These are phyloP conservation scores for Fonsecaea nubica DNA, from an alignment of 2,329 filamentous ascomycete species.

Conservation along the genomic window DNA sequence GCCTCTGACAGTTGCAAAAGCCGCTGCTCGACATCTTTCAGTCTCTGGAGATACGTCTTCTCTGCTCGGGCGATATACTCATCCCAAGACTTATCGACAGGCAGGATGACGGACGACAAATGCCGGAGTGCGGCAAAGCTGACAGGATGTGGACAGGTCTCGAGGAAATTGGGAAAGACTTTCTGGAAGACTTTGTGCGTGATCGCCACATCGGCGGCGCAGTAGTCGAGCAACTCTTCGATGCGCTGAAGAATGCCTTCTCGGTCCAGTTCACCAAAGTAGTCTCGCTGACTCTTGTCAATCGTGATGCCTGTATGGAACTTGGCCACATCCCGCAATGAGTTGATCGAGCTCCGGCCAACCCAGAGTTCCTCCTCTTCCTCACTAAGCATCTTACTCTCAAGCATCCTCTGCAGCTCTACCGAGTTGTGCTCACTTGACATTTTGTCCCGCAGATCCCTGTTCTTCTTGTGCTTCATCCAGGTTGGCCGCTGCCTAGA, in stretches of 20 bases:
- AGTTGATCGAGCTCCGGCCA: slow-evolving; percentile 92
- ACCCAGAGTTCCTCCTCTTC: slow-evolving; percentile 97
- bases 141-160: slow-evolving; percentile 93
- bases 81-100: slow-evolving; percentile 87
- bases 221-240: slow-evolving; percentile 88
- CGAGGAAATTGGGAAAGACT: slow-evolving; percentile 86
- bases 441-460: slow-evolving; percentile 81
- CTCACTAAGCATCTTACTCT: slow-evolving; percentile 70
- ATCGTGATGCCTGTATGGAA: slow-evolving; percentile 93
- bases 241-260: slow-evolving; percentile 72
- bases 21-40: slow-evolving; percentile 77
- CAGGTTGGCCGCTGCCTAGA: slow-evolving; percentile 93
- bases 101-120: slow-evolving; percentile 90
- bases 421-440: slow-evolving; percentile 72
- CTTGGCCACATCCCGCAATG: slow-evolving; percentile 90
- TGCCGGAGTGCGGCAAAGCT: slow-evolving; percentile 94
- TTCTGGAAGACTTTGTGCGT: slow-evolving; percentile 94
- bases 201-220: slow-evolving; percentile 88
- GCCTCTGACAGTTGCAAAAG: slow-evolving; percentile 75
- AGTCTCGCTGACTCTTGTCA: slow-evolving; percentile 85
- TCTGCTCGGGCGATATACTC: slow-evolving; percentile 84
- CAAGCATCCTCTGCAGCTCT: slow-evolving; percentile 74
- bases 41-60: slow-evolving; percentile 77
- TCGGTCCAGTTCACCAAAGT: slow-evolving; percentile 82
- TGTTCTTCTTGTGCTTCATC: slow-evolving; percentile 94